phyloP scores from a whole-genome alignment of 129 eudicot species.

The Heracleum sosnowskyi region DNA sequence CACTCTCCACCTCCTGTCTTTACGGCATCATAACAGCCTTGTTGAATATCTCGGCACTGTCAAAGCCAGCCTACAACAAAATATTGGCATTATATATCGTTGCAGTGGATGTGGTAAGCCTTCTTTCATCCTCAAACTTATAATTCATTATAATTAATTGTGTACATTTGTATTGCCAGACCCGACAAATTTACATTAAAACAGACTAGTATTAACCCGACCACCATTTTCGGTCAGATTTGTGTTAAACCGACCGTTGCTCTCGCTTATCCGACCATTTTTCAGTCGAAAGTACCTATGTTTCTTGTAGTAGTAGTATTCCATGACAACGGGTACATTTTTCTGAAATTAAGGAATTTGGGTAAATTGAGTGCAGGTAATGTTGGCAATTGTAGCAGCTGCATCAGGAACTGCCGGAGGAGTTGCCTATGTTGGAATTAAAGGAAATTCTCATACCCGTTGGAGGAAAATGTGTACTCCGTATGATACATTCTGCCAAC shows the following conservation, averaged over 20 bases:
- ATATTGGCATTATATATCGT: slow-evolving; percentile 33
- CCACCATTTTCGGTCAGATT: too few relatives aligned
- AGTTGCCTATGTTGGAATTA: slow-evolving; percentile 57
- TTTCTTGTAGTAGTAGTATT: too few relatives aligned
- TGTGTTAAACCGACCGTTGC: too few relatives aligned
- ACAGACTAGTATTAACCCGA: too few relatives aligned
- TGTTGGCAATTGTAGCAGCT: slow-evolving; percentile 63
- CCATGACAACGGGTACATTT: neutral
- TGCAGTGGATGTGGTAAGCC: slow-evolving; percentile 57
- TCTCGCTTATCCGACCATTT: too few relatives aligned
- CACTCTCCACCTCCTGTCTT: slow-evolving; percentile 45
- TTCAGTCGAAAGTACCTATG: too few relatives aligned
- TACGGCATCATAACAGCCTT: slow-evolving; percentile 47
- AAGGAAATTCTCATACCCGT: slow-evolving; percentile 49
- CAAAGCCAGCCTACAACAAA: slow-evolving; percentile 29
- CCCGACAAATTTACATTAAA: too few relatives aligned
- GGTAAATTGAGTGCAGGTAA: slow-evolving; percentile 37
- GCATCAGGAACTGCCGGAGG: slow-evolving; percentile 67
- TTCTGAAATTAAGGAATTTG: neutral
- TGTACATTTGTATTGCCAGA: neutral
- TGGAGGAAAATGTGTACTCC: slow-evolving; percentile 51
- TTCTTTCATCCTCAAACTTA: neutral
- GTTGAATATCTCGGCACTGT: slow-evolving; percentile 24
- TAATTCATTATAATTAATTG: too few relatives aligned
- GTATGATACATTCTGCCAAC: slow-evolving; percentile 40